Percentiles rank a stretch among this genome's conserved stretches.
Evolutionary conservation across 2,329 filamentous ascomycete species (phyloP).

Genomic region (Pseudogymnoascus sp.): DNA sequence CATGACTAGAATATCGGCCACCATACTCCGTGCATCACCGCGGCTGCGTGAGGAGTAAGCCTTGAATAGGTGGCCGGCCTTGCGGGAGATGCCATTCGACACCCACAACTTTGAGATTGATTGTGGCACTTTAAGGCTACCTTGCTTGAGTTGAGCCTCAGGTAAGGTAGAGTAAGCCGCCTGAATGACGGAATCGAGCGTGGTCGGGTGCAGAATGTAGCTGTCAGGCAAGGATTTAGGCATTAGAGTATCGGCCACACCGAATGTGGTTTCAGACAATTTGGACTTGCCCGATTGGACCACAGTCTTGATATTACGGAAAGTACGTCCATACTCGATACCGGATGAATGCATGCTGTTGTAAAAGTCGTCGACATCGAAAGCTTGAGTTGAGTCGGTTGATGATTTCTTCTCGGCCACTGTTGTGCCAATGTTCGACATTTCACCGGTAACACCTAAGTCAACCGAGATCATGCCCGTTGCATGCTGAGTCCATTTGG

Average conservation of each 20-base stretch:
- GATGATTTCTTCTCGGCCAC: no score
- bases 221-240: conserved; percentile 12
- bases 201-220: conserved; percentile 31
- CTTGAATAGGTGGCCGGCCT: conserved; percentile 24
- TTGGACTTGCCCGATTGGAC: background rate
- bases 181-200: conserved; percentile 31
- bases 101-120: conserved; percentile 23
- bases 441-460: no score
- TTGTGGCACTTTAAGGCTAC: background rate
- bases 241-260: background rate
- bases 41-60: conserved; percentile 28
- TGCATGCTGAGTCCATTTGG: background rate
- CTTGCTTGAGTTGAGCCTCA: background rate
- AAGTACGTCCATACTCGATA: no score
- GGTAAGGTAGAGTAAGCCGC: conserved; percentile 3
- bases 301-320: background rate
- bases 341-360: no score
- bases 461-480: background rate
- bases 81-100: conserved; percentile 17
- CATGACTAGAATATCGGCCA: no score
- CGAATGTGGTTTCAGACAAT: background rate
- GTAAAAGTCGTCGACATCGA: no score
- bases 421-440: no score
- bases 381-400: no score
- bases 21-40: no score